Evolutionary conservation across 129 eudicot species (phyloP).

Genomic region (Flaveria brownii): DNA sequence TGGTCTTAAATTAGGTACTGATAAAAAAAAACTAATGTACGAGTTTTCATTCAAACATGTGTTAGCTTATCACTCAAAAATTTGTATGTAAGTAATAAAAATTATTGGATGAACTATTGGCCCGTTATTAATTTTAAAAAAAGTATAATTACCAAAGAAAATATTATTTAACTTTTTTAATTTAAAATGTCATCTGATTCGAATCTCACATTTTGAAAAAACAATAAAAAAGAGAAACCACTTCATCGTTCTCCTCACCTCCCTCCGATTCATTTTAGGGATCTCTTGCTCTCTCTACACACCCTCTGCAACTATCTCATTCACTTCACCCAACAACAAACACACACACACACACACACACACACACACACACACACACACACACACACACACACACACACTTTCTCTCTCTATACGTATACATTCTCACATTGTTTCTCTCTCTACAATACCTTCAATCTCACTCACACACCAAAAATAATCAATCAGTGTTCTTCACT

Average conservation of each 20-base stretch:
- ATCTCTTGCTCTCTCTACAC: slow-evolving; percentile 37
- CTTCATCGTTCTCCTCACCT: slow-evolving; percentile 47
- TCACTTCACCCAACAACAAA: slow-evolving; percentile 44
- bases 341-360: slow-evolving; percentile 1
- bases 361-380: background rate
- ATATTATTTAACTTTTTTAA: no score
- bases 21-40: no score
- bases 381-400: background rate
- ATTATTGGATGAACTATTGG: no score
- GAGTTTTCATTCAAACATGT: no score
- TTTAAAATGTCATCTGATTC: background rate
- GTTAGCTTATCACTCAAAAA: fast-evolving
- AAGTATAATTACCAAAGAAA: no score
- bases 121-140: no score
- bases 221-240: slow-evolving; percentile 11
- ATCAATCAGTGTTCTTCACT: slow-evolving; percentile 24
- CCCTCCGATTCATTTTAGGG: slow-evolving; percentile 35
- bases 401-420: slow-evolving; percentile 41
- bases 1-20: no score
- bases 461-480: slow-evolving; percentile 8
- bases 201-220: slow-evolving; percentile 23
- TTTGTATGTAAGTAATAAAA: no score
- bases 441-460: slow-evolving; percentile 24
- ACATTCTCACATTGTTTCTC: slow-evolving; percentile 31
- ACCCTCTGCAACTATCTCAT: slow-evolving; percentile 41